Conservation (phyloP, 179 eudicot genomes). For the Heliamphora ciliata region DNA sequence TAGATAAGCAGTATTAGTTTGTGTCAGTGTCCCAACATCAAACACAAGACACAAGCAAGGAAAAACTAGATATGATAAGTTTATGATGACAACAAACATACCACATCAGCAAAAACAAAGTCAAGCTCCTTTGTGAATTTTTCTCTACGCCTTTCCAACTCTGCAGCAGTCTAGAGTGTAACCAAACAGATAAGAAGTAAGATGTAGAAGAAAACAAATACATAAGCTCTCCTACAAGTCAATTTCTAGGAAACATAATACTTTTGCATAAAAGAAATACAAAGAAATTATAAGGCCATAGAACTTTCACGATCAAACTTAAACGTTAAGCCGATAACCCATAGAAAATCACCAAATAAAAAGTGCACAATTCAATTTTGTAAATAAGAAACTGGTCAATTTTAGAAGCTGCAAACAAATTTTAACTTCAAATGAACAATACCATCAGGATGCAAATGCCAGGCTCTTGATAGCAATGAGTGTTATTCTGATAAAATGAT, state of each 20-base stretch:
- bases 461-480: background rate
- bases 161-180: slow-evolving; percentile 62
- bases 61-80: background rate
- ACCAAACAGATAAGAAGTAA: background rate
- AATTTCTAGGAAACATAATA: background rate
- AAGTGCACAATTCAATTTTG: background rate
- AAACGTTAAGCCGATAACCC: background rate
- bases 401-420: background rate
- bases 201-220: background rate
- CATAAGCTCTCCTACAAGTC: background rate
- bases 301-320: background rate
- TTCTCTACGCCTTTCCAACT: slow-evolving; percentile 55
- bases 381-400: background rate
- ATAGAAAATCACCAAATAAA: background rate
- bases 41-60: background rate
- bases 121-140: slow-evolving; percentile 81
- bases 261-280: background rate
- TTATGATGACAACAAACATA: slow-evolving; percentile 38
- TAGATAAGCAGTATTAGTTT: background rate
- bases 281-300: background rate
- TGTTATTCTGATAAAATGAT: background rate
- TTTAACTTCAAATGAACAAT: background rate
- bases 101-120: slow-evolving; percentile 90
- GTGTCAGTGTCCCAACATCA: background rate
- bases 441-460: background rate